phyloP scores from a whole-genome alignment of 2,329 filamentous ascomycete species.

The Lithohypha guttulata region DNA sequence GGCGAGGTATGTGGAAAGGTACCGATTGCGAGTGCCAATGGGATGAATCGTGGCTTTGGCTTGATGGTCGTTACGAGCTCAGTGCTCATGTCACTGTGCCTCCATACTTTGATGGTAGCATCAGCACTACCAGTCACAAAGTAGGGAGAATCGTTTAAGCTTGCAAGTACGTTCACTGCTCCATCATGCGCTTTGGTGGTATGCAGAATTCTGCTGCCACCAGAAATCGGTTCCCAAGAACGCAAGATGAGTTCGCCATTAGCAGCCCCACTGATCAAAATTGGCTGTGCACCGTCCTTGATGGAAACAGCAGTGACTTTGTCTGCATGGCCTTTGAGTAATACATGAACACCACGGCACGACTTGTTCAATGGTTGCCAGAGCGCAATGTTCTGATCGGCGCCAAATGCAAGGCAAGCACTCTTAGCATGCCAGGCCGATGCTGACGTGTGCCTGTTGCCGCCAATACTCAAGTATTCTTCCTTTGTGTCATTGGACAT shows the following conservation, averaged over 20 bases:
- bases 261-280: slow-evolving; percentile 68
- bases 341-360: slow-evolving; percentile 48
- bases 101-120: slow-evolving; percentile 58
- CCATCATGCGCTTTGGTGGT: slow-evolving; percentile 58
- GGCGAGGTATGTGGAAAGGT: slow-evolving; percentile 44
- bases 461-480: slow-evolving; percentile 62
- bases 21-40: slow-evolving; percentile 62
- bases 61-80: slow-evolving; percentile 59
- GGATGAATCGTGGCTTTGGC: slow-evolving; percentile 69
- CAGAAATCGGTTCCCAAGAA: slow-evolving; percentile 26
- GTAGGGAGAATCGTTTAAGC: slow-evolving; percentile 34
- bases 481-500: slow-evolving; percentile 15
- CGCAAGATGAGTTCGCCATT: slow-evolving; percentile 66
- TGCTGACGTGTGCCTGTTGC: slow-evolving; percentile 78
- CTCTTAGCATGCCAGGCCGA: slow-evolving; percentile 71
- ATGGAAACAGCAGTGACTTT: slow-evolving; percentile 72
- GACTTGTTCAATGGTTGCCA: slow-evolving; percentile 54
- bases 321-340: slow-evolving; percentile 68
- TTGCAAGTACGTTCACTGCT: slow-evolving; percentile 57
- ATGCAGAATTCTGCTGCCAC: not conserved
- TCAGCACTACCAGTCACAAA: slow-evolving; percentile 54
- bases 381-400: slow-evolving; percentile 76
- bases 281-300: slow-evolving; percentile 35
- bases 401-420: slow-evolving; percentile 74
- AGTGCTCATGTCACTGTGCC: slow-evolving; percentile 35